Evolutionary conservation across 257 asterid genomes (phyloP), one percentile per base, ranked within the genome.

Genomic region (Plectranthus barbatus): DNA sequence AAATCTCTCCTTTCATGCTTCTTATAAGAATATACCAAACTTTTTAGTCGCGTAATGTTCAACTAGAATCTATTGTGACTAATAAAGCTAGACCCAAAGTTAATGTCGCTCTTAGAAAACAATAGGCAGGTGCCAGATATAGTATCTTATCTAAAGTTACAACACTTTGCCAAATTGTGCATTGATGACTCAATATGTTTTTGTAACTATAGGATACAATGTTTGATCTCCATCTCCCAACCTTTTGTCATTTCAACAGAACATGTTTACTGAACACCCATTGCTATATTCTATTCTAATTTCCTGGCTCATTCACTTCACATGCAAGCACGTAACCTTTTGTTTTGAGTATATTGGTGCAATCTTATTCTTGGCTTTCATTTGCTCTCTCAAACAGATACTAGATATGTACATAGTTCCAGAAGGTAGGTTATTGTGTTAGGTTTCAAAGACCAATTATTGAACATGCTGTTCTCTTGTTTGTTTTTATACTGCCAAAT

Each of bases 381-480:
- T 26, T 14, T 6, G 19, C 14, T 24, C 14, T 7, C 42, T 15
- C 9, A 39, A 18, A 34, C 21, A n/a, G 33, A 51, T 24, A 46
- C 31, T 34, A 34, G 21, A 23, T 50, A 60, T 11, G 13, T 60
- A 34, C 19, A 19, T 19, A 18, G 24, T 49, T 26, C 21, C 5
- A 5, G 39, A 26, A 17, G 29, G 41, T 31, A 17, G 40, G 17
- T 1, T 1, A 40, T n/a, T 8, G 60, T 52, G 41, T 7, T 50
- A 31, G 36, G 36, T 31, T 4, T 31, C 70, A 17, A 23, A 26
- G 19, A 29, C 12, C 41, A 62, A 33, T 31, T 24, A 18, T 6
- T 18, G 29, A 37, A 40, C 53, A 33, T 72, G n/a, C 7, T 53
- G 15, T 17, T 72, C 61, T 66, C 48, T 34, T 51, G 37, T 36